Base-by-base conservation (phyloP, 2,329 filamentous ascomycete genomes). In the Fusarium avenaceum region DNA sequence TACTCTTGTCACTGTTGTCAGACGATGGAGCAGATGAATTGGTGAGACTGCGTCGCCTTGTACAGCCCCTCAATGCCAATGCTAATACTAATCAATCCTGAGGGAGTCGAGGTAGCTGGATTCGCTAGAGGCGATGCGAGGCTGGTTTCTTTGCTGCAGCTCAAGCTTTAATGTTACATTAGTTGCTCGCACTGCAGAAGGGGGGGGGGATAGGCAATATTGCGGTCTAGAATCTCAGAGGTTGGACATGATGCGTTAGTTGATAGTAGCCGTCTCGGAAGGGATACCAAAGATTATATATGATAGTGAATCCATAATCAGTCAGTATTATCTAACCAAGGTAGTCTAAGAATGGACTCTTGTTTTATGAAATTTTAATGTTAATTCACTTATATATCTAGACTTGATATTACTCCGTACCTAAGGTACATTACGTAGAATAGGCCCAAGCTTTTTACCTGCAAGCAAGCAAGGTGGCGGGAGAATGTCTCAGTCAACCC, bases 141-240 rank as follows among this genome's bases (percentile, higher is more conserved):
- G 60, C 45, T 63, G 51, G 39, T 32, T 39, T 40, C 28, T 44
- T 57, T 42, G 45, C 49, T 45, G 40, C 59, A 57, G 59, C 33
- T 52, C 52, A 35, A 39, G 45, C 19, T 51, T 38, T 38, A 15
- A 52, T 49, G 42, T 64, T 59, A 59, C 64, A 59, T 58, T 43
- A 24, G 17, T 49, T 38, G 20, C 38, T 17, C 33, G 26, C 43
- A 63, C 44, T 19, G 43, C 60, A 57, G 39, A 26, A 19, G 32
- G 5, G 22, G 9, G 10, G 9, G 26, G 26, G 26, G 26, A 11
- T 28, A 28, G 2, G 9, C 28, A 30, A 30, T 30, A 30, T 30
- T 30, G 28, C 10, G 28, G 40, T 54, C 39, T 14, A 20, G 52
- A 49, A 19, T 32, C 44, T 38, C 32, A 30, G 56, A 47, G 39